Percentiles rank a stretch among this genome's conserved stretches.
phyloP scores from a whole-genome alignment of 2,329 filamentous ascomycete species.

The Talaromyces sp. region DNA sequence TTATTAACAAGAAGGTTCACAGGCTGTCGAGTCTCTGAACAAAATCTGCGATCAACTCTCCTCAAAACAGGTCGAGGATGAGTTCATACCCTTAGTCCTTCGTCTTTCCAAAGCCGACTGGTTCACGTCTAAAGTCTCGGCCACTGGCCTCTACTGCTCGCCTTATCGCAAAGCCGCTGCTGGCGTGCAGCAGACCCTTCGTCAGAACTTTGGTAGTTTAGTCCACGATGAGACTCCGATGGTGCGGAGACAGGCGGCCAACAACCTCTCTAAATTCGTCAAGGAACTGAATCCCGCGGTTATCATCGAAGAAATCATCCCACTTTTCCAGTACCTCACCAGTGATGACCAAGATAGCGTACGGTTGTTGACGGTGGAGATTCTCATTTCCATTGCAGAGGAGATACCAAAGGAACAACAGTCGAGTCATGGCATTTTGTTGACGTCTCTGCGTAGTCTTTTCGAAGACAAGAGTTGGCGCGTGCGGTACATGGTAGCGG shows the following conservation, averaged over 20 bases:
- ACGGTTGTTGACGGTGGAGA: slow-evolving; percentile 89
- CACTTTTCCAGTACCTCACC: slow-evolving; percentile 94
- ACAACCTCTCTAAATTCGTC: slow-evolving; percentile 94
- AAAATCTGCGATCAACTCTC: slow-evolving; percentile 96
- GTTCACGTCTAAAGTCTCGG: slow-evolving; percentile 99
- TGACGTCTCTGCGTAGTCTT: slow-evolving; percentile 84
- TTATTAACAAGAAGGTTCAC: slow-evolving; percentile 13
- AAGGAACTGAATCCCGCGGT: slow-evolving; percentile 91
- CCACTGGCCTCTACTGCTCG: slow-evolving; percentile 88
- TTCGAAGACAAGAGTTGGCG: slow-evolving; percentile 99
- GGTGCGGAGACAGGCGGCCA: slow-evolving; percentile 95
- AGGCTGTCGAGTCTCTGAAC: slow-evolving; percentile 99
- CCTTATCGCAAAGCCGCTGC: slow-evolving; percentile 90
- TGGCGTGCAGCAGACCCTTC: slow-evolving; percentile 82
- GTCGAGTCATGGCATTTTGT: slow-evolving; percentile 86
- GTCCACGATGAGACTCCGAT: slow-evolving; percentile 99
- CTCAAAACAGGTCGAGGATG: slow-evolving; percentile 88
- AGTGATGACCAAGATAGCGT: slow-evolving; percentile 98
- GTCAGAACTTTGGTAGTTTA: slow-evolving; percentile 85
- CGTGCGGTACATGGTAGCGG: slow-evolving; percentile 98
- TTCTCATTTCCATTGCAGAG: slow-evolving; percentile 93
- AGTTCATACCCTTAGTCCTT: slow-evolving; percentile 92
- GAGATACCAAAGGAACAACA: slow-evolving; percentile 98
- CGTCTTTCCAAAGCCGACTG: slow-evolving; percentile 98
- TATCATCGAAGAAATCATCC: slow-evolving; percentile 98